Evolutionary conservation across 306 rosid genomes (phyloP).

Genomic region (Prunus mira): DNA sequence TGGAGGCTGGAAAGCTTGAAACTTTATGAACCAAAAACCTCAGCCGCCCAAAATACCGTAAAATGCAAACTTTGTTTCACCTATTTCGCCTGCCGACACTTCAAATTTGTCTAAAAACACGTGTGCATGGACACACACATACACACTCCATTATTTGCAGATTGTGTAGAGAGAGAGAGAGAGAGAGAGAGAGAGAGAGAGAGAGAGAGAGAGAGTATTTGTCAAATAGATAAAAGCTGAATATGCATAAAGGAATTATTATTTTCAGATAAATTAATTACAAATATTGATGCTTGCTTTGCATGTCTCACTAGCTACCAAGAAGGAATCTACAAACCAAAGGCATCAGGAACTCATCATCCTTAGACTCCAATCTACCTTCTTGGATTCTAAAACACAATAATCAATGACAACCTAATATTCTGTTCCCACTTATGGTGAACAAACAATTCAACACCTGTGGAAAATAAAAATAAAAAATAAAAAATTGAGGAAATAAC

Average conservation of each 20-base stretch:
- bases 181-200: too few species aligned
- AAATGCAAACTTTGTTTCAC: slow-evolving; percentile 11
- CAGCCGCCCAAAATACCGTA: slow-evolving; percentile 20
- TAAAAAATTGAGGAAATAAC: slow-evolving; percentile 9
- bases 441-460: slow-evolving; percentile 38
- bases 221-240: too few species aligned
- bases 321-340: slow-evolving; percentile 19
- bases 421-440: slow-evolving; percentile 30
- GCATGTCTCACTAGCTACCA: slow-evolving; percentile 21
- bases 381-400: slow-evolving; percentile 31
- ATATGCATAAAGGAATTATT: neutral
- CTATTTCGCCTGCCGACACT: slow-evolving; percentile 58
- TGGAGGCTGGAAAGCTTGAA: neutral
- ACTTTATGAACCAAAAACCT: slow-evolving; percentile 23
- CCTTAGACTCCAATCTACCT: neutral
- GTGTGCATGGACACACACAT: neutral
- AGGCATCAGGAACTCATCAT: slow-evolving; percentile 9
- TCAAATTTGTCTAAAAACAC: neutral
- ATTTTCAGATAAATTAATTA: neutral
- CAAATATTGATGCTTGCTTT: slow-evolving; percentile 1
- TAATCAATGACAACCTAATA: slow-evolving; percentile 25
- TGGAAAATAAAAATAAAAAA: slow-evolving; percentile 33
- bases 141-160: neutral
- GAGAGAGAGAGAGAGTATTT: too few species aligned
- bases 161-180: too few species aligned